These are phyloP conservation scores for Talaromyces liani DNA, from an alignment of 495 filamentous ascomycete genomes.

Conservation along the genomic window DNA sequence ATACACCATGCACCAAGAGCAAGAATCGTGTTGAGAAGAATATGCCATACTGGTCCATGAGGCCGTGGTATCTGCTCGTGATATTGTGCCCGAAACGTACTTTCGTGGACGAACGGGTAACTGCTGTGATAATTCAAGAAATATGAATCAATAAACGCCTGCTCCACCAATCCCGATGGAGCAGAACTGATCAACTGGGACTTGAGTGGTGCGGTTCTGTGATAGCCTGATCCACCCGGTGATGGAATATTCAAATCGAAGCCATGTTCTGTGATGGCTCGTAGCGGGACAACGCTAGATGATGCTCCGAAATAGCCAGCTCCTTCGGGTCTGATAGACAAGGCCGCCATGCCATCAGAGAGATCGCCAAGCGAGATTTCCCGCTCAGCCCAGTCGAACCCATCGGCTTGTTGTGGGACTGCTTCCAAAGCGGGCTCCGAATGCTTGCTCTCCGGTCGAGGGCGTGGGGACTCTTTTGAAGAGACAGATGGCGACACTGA, in stretches of 20 bases:
- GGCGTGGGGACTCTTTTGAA: constrained; percentile 32
- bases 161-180: constrained; percentile 26
- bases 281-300: constrained; percentile 39
- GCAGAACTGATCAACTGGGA: constrained; percentile 24
- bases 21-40: constrained; percentile 43
- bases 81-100: constrained; percentile 47
- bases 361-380: constrained; percentile 36
- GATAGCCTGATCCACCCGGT: constrained; percentile 15
- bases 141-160: constrained; percentile 44
- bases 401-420: constrained; percentile 42
- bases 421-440: constrained; percentile 30
- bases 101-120: constrained; percentile 50
- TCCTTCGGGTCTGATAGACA: constrained; percentile 42
- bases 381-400: constrained; percentile 46
- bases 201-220: constrained; percentile 13
- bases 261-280: constrained; percentile 37
- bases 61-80: constrained; percentile 42
- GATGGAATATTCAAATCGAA: constrained; percentile 38
- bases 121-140: constrained; percentile 46
- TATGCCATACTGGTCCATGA: constrained; percentile 43
- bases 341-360: constrained; percentile 46
- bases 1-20: constrained; percentile 47
- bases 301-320: constrained; percentile 44
- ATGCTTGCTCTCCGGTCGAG: constrained; percentile 21
- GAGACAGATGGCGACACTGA: constrained; percentile 16